These are phyloP conservation scores for Tetrastigma voinierianum DNA, from an alignment of 164 flowering plant species.

Conservation along the genomic window DNA sequence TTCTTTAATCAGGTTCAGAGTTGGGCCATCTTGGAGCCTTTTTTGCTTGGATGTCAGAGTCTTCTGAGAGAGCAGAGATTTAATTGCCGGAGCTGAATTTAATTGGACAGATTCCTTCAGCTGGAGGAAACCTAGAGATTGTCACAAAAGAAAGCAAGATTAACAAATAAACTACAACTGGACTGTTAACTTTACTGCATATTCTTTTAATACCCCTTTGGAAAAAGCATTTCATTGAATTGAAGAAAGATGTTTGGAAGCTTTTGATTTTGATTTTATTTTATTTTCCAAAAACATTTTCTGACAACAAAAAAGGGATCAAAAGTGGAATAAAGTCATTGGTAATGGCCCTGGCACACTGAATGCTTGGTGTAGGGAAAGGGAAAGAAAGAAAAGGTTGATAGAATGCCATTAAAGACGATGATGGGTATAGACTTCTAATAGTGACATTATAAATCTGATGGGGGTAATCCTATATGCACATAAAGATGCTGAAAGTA, in stretches of 20 bases:
- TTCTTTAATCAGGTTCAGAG: slow-evolving; percentile 36
- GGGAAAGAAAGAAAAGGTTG: background rate
- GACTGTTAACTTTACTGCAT: too few species aligned
- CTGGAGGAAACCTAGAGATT: slow-evolving; percentile 58
- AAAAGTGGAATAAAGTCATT: background rate
- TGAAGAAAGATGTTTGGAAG: background rate
- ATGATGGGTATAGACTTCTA: background rate
- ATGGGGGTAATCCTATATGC: background rate
- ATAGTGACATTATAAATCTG: background rate
- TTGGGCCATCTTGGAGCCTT: slow-evolving; percentile 37
- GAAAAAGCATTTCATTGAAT: background rate
- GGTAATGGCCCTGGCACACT: background rate
- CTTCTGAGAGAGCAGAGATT: slow-evolving; percentile 31
- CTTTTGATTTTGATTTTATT: background rate
- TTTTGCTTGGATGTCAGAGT: slow-evolving; percentile 25
- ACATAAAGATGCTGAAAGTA: background rate
- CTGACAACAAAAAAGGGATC: background rate
- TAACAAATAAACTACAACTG: too few species aligned
- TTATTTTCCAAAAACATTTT: too few species aligned
- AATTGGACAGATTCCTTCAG: slow-evolving; percentile 43
- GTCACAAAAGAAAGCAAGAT: background rate
- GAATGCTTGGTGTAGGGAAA: too few species aligned
- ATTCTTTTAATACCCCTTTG: too few species aligned
- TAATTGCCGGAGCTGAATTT: slow-evolving; percentile 16
- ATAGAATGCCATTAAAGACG: background rate